Conservation (phyloP, 176 grass and related monocot species). For the Urochloa ruziziensis region DNA sequence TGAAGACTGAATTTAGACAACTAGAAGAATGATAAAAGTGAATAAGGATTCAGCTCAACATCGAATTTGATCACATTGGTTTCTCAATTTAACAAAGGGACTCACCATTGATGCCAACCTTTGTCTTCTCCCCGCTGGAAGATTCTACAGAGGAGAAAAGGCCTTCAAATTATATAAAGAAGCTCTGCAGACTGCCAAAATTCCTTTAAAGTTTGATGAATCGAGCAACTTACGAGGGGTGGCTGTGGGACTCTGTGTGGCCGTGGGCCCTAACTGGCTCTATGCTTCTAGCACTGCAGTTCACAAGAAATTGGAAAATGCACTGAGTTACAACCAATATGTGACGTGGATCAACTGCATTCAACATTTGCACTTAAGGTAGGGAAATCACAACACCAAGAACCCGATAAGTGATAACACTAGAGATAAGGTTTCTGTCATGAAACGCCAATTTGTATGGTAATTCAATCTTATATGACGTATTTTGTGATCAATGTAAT, state of each 20-base stretch:
- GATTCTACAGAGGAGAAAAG: slow-evolving; percentile 48
- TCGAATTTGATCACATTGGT: neutral
- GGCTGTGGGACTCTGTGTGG: slow-evolving; percentile 48
- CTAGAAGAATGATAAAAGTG: neutral
- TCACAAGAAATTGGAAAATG: neutral
- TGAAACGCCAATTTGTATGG: neutral
- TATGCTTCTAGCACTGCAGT: slow-evolving; percentile 43
- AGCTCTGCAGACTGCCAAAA: neutral
- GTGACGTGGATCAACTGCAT: neutral
- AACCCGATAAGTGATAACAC: neutral
- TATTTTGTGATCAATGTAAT: neutral
- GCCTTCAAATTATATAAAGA: neutral
- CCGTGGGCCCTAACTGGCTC: slow-evolving; percentile 67
- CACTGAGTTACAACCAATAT: neutral
- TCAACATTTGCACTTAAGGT: neutral
- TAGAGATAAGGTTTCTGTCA: neutral
- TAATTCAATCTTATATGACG: neutral
- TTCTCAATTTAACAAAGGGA: neutral
- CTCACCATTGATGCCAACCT: slow-evolving; percentile 88
- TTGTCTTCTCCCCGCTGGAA: slow-evolving; percentile 54
- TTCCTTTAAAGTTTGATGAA: neutral
- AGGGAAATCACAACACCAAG: neutral
- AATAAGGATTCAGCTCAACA: neutral
- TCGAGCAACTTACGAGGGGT: slow-evolving; percentile 40
- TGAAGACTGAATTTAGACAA: neutral